These are phyloP conservation scores for Brassica balearica DNA, from an alignment of 441 rosid genomes.

Conservation along the genomic window DNA sequence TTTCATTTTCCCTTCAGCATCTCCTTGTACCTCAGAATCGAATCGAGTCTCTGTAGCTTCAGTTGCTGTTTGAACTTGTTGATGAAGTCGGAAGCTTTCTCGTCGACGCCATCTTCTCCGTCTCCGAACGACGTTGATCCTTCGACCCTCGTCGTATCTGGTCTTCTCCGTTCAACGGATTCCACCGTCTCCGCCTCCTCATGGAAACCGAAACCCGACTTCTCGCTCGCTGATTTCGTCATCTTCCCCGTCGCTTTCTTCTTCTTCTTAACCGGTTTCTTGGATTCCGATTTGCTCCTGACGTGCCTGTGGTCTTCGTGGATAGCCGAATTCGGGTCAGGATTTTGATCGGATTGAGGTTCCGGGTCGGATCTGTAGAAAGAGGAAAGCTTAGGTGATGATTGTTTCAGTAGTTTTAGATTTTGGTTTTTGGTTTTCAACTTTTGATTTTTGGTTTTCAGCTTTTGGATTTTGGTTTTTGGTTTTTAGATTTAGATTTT, in stretches of 20 bases:
- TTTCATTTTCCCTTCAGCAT: conserved; percentile 45
- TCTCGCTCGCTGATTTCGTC: conserved; percentile 77
- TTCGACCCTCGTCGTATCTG: conserved; percentile 55
- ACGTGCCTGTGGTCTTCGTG: conserved; percentile 37
- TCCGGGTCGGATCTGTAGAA: conserved; percentile 53
- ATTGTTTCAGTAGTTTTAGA: no score
- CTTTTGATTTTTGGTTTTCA: no score
- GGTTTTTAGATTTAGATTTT: no score
- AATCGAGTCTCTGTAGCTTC: conserved; percentile 76
- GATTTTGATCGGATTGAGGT: conserved; percentile 13
- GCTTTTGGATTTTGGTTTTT: no score
- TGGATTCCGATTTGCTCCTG: conserved; percentile 56
- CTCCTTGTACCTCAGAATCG: conserved; percentile 66
- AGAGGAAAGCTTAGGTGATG: conserved; percentile 47
- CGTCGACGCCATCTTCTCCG: conserved; percentile 61
- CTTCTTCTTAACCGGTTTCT: conserved; percentile 33
- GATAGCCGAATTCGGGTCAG: conserved; percentile 10
- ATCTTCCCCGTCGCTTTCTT: conserved; percentile 47
- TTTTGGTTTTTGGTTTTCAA: no score
- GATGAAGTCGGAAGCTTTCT: conserved; percentile 86
- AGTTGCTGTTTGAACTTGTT: conserved; percentile 80
- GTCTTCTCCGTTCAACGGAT: conserved; percentile 53
- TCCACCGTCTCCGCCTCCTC: conserved; percentile 43
- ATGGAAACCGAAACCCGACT: conserved; percentile 31
- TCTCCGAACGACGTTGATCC: conserved; percentile 48